Conservation (phyloP, 129 eudicot genomes). For the Dittrichia graveolens region DNA sequence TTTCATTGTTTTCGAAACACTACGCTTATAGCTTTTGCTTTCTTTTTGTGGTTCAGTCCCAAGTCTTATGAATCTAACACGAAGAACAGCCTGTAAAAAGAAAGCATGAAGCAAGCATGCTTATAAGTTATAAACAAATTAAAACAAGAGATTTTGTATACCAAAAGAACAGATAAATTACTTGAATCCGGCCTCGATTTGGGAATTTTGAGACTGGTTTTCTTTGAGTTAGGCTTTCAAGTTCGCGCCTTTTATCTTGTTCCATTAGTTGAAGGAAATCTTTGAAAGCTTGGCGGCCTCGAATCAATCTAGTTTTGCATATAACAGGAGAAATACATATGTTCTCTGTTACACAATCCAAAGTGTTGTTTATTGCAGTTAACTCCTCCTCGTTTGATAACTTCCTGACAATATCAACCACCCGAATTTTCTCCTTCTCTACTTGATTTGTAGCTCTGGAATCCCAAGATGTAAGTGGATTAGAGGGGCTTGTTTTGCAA, state of each 20-base stretch:
- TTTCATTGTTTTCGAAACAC: slow-evolving; percentile 27
- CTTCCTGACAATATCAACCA: slow-evolving; percentile 48
- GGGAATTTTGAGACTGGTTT: slow-evolving; percentile 59
- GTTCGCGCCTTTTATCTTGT: slow-evolving; percentile 55
- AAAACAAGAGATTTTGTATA: not conserved
- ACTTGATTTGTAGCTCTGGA: slow-evolving; percentile 17
- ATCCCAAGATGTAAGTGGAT: slow-evolving; percentile 15
- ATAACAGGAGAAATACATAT: slow-evolving; percentile 27
- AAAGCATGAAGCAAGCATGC: not conserved
- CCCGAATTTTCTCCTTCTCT: slow-evolving; percentile 53
- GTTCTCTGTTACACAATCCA: slow-evolving; percentile 16
- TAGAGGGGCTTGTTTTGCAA: slow-evolving; percentile 22
- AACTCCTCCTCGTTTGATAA: slow-evolving; percentile 29
- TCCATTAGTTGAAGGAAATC: slow-evolving; percentile 57
- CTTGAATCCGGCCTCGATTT: slow-evolving; percentile 70
- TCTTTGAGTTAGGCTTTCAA: slow-evolving; percentile 39
- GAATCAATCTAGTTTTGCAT: slow-evolving; percentile 42
- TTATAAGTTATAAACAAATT: not conserved
- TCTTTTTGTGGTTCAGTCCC: slow-evolving; percentile 27
- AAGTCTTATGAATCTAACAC: slow-evolving; percentile 43
- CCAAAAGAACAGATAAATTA: slow-evolving; percentile 14
- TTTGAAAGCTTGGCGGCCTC: slow-evolving; percentile 64
- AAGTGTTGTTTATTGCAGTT: slow-evolving; percentile 1
- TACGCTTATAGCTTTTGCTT: slow-evolving; percentile 27
- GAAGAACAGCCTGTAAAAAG: slow-evolving; percentile 57